A percentile compares a stretch with the other conserved stretches of the same genome.
These are phyloP conservation scores for Haematococcus lacustris DNA, from an alignment of 139 green algal genomes.

Conservation along the genomic window DNA sequence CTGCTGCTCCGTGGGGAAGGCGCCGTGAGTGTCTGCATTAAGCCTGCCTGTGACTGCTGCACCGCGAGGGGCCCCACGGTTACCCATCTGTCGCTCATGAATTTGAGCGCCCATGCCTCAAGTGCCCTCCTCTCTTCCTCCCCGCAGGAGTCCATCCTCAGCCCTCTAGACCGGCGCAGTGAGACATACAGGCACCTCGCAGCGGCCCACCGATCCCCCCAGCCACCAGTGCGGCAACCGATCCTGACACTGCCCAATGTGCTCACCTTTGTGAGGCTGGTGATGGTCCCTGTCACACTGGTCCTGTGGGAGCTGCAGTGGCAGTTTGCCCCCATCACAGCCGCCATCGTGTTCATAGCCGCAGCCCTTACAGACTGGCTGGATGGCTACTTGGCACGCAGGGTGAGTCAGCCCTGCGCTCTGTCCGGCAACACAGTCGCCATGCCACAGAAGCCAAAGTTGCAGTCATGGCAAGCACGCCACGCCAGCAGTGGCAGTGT, in stretches of 20 bases:
- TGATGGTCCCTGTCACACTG: slow-evolving; percentile 61
- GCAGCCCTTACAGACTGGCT: slow-evolving; percentile 87
- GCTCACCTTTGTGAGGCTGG: slow-evolving; percentile 61
- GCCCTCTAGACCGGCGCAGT: slow-evolving; percentile 58
- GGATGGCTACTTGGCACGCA: slow-evolving; percentile 86
- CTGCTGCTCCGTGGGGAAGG: too few species aligned
- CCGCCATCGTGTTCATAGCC: slow-evolving; percentile 62
- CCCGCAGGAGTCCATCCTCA: slow-evolving; percentile 53
- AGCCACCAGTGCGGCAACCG: slow-evolving; percentile 19
- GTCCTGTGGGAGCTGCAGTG: slow-evolving; percentile 41
- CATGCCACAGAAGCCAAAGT: background rate
- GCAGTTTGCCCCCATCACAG: slow-evolving; percentile 16
- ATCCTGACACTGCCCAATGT: slow-evolving; percentile 60
- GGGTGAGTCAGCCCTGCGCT: slow-evolving; percentile 33
- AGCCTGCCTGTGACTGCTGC: too few species aligned
- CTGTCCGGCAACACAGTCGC: background rate
- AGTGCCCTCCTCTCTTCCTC: too few species aligned
- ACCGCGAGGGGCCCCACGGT: too few species aligned
- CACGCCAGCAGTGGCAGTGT: too few species aligned
- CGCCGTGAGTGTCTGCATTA: too few species aligned
- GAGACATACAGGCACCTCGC: slow-evolving; percentile 54
- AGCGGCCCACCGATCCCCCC: slow-evolving; percentile 8
- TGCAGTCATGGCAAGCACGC: background rate
- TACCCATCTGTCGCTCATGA: too few species aligned
- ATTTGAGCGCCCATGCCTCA: too few species aligned